Evolutionary conservation across 192 early-diverging fungal species (phyloP).

Genomic region (Rhizophagus prolifer): DNA sequence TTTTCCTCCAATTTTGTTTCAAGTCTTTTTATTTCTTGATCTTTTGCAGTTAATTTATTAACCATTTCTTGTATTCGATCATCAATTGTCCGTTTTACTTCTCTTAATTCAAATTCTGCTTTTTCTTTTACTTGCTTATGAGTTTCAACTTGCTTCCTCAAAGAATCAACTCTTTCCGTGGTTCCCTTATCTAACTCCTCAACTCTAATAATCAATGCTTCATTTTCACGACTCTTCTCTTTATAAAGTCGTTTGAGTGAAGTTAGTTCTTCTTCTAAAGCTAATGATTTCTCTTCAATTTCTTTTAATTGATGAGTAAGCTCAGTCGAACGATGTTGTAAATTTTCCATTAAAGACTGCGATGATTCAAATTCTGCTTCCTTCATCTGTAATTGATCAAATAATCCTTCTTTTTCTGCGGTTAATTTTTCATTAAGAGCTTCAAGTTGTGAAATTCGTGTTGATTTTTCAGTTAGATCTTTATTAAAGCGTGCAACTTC

Average conservation of each 20-base stretch:
- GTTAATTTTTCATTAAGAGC: conserved; percentile 44
- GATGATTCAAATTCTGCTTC: conserved; percentile 62
- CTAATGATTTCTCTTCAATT: conserved; percentile 48
- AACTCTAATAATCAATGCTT: conserved; percentile 41
- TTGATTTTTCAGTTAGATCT: conserved; percentile 29
- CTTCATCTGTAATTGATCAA: conserved; percentile 59
- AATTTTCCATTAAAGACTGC: conserved; percentile 54
- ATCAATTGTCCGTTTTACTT: conserved; percentile 28
- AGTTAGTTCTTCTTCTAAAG: conserved; percentile 53
- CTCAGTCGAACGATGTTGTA: conserved; percentile 55
- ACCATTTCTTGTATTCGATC: conserved; percentile 8
- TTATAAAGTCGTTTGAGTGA: conserved; percentile 39
- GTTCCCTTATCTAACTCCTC: conserved; percentile 42
- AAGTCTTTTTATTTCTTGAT: not conserved
- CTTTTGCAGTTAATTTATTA: conserved; percentile 13
- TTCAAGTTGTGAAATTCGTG: conserved; percentile 40
- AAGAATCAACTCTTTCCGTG: conserved; percentile 35
- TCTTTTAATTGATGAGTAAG: conserved; percentile 48
- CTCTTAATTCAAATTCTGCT: conserved; percentile 35
- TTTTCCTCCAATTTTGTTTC: conserved; percentile 8
- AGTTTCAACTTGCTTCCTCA: conserved; percentile 33
- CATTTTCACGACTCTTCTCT: conserved; percentile 37
- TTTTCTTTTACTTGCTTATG: conserved; percentile 32
- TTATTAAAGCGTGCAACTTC: conserved; percentile 32
- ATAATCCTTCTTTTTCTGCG: conserved; percentile 47